These are phyloP conservation scores for Calonectria naviculata DNA, from an alignment of 2,329 filamentous ascomycete genomes.

Conservation along the genomic window DNA sequence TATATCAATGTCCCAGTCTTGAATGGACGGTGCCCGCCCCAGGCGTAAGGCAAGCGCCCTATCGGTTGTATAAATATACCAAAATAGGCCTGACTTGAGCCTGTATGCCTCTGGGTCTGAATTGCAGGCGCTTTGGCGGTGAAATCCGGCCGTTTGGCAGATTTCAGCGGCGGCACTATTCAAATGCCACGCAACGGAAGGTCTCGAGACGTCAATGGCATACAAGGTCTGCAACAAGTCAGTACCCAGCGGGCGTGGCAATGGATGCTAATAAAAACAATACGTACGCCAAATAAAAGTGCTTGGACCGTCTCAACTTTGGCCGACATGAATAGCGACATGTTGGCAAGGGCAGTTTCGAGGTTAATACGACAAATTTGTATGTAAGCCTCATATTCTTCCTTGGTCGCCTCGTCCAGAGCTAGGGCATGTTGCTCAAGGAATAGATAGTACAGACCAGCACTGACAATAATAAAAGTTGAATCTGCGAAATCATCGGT, in stretches of 20 bases:
- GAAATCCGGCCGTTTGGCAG: slow-evolving; percentile 72
- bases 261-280: background rate
- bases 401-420: slow-evolving; percentile 43
- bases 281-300: slow-evolving; percentile 66
- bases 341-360: slow-evolving; percentile 60
- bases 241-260: background rate
- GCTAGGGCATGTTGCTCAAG: slow-evolving; percentile 56
- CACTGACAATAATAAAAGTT: slow-evolving; percentile 62
- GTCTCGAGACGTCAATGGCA: slow-evolving; percentile 70
- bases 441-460: slow-evolving; percentile 61
- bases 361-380: slow-evolving; percentile 59
- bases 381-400: slow-evolving; percentile 52
- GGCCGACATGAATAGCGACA: slow-evolving; percentile 67
- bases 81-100: slow-evolving; percentile 58
- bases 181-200: slow-evolving; percentile 73
- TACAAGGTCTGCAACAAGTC: slow-evolving; percentile 62
- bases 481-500: slow-evolving; percentile 62
- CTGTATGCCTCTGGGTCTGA: slow-evolving; percentile 46
- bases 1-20: slow-evolving; percentile 69
- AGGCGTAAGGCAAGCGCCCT: slow-evolving; percentile 68
- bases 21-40: slow-evolving; percentile 67
- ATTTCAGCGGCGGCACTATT: slow-evolving; percentile 68
- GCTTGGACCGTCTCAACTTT: slow-evolving; percentile 67
- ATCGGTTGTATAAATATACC: slow-evolving; percentile 67
- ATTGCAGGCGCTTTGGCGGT: slow-evolving; percentile 54